These are phyloP conservation scores for Neltuma alba DNA, from an alignment of 306 rosid species.

Conservation along the genomic window DNA sequence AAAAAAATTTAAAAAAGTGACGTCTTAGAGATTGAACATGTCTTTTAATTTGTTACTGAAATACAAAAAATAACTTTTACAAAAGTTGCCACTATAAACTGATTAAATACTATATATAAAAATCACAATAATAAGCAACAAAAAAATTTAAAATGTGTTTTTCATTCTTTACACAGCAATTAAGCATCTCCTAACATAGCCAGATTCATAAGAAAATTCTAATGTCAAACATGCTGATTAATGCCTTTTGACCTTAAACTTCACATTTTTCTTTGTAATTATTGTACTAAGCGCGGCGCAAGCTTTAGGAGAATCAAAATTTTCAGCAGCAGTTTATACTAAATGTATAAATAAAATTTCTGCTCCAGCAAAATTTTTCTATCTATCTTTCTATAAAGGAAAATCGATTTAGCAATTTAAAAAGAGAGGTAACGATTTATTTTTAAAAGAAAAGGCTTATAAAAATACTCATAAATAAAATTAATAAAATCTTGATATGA, in stretches of 20 bases:
- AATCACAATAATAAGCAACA: not conserved
- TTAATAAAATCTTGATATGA: too few species aligned
- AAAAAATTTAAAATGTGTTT: not conserved
- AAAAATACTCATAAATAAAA: too few species aligned
- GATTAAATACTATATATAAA: not conserved
- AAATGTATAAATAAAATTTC: too few species aligned
- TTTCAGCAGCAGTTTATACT: not conserved
- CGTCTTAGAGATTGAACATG: not conserved
- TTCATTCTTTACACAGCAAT: not conserved
- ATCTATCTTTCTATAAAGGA: too few species aligned
- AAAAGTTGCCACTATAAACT: not conserved
- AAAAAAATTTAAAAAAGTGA: too few species aligned
- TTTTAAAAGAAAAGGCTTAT: too few species aligned
- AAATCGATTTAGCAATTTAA: too few species aligned
- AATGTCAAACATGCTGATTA: not conserved
- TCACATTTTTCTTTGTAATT: not conserved
- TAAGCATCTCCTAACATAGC: not conserved
- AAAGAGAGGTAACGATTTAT: too few species aligned
- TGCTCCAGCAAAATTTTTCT: not conserved
- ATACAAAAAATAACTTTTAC: too few species aligned
- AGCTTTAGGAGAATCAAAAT: constrained; percentile 3
- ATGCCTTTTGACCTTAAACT: not conserved
- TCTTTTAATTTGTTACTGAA: too few species aligned
- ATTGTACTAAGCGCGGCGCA: not conserved
- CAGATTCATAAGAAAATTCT: not conserved